Evolutionary conservation across 305 asterid genomes (phyloP), one percentile per base, ranked within the genome.

Genomic region (Euphrasia arctica): DNA sequence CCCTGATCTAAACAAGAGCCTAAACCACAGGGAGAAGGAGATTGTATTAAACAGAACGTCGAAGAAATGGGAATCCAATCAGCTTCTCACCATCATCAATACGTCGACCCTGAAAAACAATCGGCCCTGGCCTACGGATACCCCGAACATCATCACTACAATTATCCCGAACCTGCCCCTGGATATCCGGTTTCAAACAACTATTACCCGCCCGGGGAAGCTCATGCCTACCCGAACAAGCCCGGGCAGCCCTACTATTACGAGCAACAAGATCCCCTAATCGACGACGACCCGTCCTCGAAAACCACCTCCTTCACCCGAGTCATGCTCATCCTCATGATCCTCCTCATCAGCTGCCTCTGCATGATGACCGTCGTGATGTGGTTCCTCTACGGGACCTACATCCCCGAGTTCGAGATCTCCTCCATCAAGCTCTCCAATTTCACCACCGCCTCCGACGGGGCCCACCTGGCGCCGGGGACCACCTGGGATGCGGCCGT

Each of bases 321-420:
- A 3, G n/a, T 74, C 29, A 73, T 77, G 79, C 39, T 81, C 12
- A 68, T 73, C 14, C 22, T 77, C 6, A 50, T 72, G 82, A 4
- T 77, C 0, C 55, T 76, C 15, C 67, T 81, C 3, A 43, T 78
- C 2, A 15, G 67, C 8, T 56, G 74, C 59, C 64, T 79, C 79
- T 67, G 74, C 67, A 55, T 83, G 77, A 58, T 74, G 62, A 79
- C 75, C 72, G 36, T 83, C 8, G 74, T 73, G 32, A 14, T 48
- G 12, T 51, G 57, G 57, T 18, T 51, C 57, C 57, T 51, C 29
- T 51, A 51, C 57, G 57, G 57, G 28, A 9, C 28, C 29, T 14
- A 51, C 29, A 9, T 22, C 57, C 57, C 57, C 29, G 57, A 51
- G 22, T 51, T 51, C 10, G 57, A 14, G 25, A 12, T 51, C 57